Base-by-base conservation (phyloP, 163 green algal genomes). In the Trebouxia gelatinosa region DNA sequence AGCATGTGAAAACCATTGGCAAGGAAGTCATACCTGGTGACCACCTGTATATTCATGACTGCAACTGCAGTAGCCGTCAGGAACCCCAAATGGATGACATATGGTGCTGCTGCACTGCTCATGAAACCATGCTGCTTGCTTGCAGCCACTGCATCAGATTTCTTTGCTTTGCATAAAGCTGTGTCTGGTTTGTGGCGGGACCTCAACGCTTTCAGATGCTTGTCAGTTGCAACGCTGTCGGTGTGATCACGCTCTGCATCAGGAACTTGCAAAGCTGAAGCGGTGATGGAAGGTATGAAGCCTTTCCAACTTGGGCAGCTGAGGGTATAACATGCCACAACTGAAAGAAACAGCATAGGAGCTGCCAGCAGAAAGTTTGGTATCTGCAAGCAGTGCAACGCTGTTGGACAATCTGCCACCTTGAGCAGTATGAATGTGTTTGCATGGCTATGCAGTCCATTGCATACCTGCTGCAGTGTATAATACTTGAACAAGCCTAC, bases 1-100 rank as follows among this genome's bases (percentile, higher is more conserved):
- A n/a, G n/a, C n/a, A n/a, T n/a, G n/a, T n/a, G n/a, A n/a, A n/a
- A n/a, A n/a, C n/a, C n/a, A n/a, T n/a, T n/a, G n/a, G n/a, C n/a
- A n/a, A n/a, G n/a, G n/a, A n/a, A n/a, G n/a, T n/a, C 72, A 64
- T 46, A 80, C 6, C 94, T 82, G 1, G 94, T 98, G 1, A 89
- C 80, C 21, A 98, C 94, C 77, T 97, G 92, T n/a, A 97, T 91
- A 65, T 98, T 90, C 93, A 98, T 95, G 21, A 93, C 79, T 5
- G 91, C 54, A 17, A 87, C 11, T 0, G 88, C 86, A 2, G 90
- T 82, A 1, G 79, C 72, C 19, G 86, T 77, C 78, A 95, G 89
- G 29, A 94, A 79, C 4, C 86, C 88, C 88, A 86, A 93, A 17
- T 95, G 92, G 39, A 90, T 90, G 4, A 97, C 70, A 40, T 91